Base-by-base conservation (phyloP, 2,329 filamentous ascomycete species). In the Penicillium sp. region DNA sequence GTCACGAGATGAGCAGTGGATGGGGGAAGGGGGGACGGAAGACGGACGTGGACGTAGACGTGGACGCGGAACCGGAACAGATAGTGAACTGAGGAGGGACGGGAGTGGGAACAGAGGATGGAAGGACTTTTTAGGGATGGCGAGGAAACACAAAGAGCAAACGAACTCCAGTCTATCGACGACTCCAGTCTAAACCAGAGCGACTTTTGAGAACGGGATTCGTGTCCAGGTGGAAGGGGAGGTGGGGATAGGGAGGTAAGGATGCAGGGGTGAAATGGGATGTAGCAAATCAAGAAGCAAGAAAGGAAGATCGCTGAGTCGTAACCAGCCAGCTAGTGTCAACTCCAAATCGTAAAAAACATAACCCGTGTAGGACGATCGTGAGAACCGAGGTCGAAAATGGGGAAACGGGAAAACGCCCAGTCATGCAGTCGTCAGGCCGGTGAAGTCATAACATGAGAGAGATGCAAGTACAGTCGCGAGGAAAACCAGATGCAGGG, bases 371-470 rank as follows among this genome's bases (percentile, higher is more conserved):
- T 43, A 46, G 49, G 56, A 57, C 54, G 57, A 60, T 63, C 59
- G 55, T 63, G 42, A 42, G 41, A 50, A 47, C 49, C 53, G 34
- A 52, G 44, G 42, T 56, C 42, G 42, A 33, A 51, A 52, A 62
- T 45, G 50, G 53, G 54, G 47, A 60, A 59, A 59, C 48, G 63
- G 63, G 54, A 65, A 65, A 72, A 71, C 68, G 67, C 68, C 68
- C 69, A 65, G 58, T 71, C 70, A 71, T 72, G 70, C 70, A 70
- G 65, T 72, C 69, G 65, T 72, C 67, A 71, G 62, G 67, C 67
- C 64, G 61, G 64, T 65, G 65, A 69, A 69, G 63, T 72, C 69
- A 65, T 72, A 70, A 72, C 68, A 71, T 64, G 66, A 63, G 56
- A 60, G 55, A 67, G 55, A 65, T 70, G 68, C 65, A 68, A 68